Evolutionary conservation across 2,329 filamentous ascomycete genomes (phyloP), one percentile per base, ranked within the genome.

Genomic region (Tolypocladium tundrense): DNA sequence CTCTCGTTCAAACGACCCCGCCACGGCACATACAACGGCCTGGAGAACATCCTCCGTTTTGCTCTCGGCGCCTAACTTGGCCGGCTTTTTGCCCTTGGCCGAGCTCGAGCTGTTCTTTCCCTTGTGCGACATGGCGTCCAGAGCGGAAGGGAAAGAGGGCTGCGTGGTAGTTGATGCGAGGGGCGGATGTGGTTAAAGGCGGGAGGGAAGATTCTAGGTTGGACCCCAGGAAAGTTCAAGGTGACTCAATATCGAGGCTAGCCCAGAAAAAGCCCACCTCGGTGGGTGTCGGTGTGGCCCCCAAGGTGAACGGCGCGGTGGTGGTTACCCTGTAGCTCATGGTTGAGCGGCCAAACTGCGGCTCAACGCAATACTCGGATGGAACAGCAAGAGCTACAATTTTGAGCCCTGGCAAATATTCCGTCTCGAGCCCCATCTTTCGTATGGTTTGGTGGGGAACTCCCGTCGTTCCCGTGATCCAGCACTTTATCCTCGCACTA

Each of bases 11-110:
- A 13, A 55, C 43, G 31, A 54, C 65, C 67, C 67, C 66, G 67
- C 65, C 62, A 67, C 65, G 51, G 54, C 58, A 77, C 78, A 62
- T 70, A 81, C 79, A 62, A 82, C 79, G 37, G 79, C 79, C 71
- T 85, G 81, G 57, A 85, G 73, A 60, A 79, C 77, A 69, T 84
- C 80, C 64, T 85, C 82, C 65, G 77, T 74, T 68, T 84, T 83
- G 67, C 70, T 73, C 65, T 85, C 81, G 53, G 78, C 72, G 63
- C 75, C 75, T 56, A 74, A 63, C 64, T 81, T 82, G 65, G 74
- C 69, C 59, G 78, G 64, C 68, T 82, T 82, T 67, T 83, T 84
- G 65, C 76, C 76, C 73, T 82, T 80, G 60, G 70, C 68, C 59
- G 73, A 71, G 66, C 66, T 68, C 57, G 63, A 63, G 59, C 69